Conservation (phyloP, 495 filamentous ascomycete genomes). For the Cenococcum geophilum region DNA sequence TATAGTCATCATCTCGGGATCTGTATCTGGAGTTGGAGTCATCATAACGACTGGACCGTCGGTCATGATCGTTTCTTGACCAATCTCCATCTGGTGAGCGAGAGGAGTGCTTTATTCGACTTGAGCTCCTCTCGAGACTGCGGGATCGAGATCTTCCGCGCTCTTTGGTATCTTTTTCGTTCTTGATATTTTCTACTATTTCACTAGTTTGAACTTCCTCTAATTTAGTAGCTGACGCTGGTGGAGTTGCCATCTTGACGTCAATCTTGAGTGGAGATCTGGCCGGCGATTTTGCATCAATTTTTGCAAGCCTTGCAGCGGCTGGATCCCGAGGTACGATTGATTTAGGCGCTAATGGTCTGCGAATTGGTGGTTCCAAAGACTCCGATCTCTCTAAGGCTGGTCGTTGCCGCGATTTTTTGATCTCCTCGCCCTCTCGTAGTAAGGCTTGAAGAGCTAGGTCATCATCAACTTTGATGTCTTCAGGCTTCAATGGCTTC, state of each 20-base stretch:
- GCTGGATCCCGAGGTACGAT: conserved; percentile 35
- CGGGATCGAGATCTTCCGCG: conserved; percentile 19
- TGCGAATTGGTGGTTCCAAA: conserved; percentile 43
- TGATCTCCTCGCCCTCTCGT: conserved; percentile 55
- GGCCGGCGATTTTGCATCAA: conserved; percentile 22
- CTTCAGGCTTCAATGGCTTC: conserved; percentile 37
- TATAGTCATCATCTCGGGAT: conserved; percentile 16
- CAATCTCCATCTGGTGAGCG: conserved; percentile 4
- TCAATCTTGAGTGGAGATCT: conserved; percentile 24
- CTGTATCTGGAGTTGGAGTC: conserved; percentile 15
- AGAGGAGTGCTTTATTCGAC: conserved; percentile 8
- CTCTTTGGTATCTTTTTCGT: conserved; percentile 10
- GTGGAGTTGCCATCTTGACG: conserved; percentile 16
- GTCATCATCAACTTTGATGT: conserved; percentile 55
- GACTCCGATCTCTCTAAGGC: conserved; percentile 50
- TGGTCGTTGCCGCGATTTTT: conserved; percentile 52
- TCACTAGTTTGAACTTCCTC: conserved; percentile 1
- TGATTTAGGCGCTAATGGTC: conserved; percentile 33
- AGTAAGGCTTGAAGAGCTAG: conserved; percentile 50
- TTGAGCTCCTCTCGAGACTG: conserved; percentile 11
- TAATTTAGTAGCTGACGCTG: conserved; percentile 6
- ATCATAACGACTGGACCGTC: conserved; percentile 6
- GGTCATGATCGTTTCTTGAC: conserved; percentile 8
- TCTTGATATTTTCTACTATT: neutral
- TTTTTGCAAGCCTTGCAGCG: conserved; percentile 24